Evolutionary conservation across 1,284 basidiomycete species (phyloP).

Genomic region (Microbotryum saponariae): DNA sequence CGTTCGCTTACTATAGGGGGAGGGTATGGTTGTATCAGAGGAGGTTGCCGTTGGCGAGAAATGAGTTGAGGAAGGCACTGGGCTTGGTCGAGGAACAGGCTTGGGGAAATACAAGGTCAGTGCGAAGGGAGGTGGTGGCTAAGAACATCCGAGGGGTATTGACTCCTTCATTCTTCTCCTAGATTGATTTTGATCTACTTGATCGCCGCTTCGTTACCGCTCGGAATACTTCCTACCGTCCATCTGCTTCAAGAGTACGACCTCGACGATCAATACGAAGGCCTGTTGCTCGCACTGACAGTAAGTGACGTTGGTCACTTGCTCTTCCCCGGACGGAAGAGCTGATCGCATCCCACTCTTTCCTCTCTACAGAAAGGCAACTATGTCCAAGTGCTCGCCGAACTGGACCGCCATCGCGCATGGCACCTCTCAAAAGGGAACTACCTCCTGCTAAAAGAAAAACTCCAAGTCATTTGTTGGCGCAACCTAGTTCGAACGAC

Average conservation of each 20-base stretch:
- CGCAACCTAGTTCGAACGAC: conserved; percentile 41
- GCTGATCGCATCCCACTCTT: neutral
- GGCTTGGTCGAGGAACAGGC: conserved; percentile 36
- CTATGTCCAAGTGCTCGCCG: conserved; percentile 32
- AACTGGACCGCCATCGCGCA: conserved; percentile 38
- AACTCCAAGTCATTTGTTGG: conserved; percentile 43
- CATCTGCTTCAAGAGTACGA: conserved; percentile 37
- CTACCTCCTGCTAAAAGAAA: conserved; percentile 42
- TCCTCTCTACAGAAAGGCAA: conserved; percentile 36
- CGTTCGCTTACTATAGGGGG: conserved; percentile 44
- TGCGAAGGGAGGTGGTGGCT: neutral
- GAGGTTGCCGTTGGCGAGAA: conserved; percentile 37
- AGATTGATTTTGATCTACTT: conserved; percentile 42
- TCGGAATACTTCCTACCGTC: conserved; percentile 40
- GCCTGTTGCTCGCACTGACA: conserved; percentile 28
- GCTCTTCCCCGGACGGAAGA: neutral
- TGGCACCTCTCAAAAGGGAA: conserved; percentile 40
- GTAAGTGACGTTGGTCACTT: neutral
- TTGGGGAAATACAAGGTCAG: conserved; percentile 37
- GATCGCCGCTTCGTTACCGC: conserved; percentile 40
- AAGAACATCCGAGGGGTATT: no score
- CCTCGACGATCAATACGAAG: conserved; percentile 34
- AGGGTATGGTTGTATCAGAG: conserved; percentile 43
- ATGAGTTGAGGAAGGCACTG: conserved; percentile 42
- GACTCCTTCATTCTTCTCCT: neutral